Base-by-base conservation (phyloP, 2,329 filamentous ascomycete species). In the Ceratocystis albifundus region DNA sequence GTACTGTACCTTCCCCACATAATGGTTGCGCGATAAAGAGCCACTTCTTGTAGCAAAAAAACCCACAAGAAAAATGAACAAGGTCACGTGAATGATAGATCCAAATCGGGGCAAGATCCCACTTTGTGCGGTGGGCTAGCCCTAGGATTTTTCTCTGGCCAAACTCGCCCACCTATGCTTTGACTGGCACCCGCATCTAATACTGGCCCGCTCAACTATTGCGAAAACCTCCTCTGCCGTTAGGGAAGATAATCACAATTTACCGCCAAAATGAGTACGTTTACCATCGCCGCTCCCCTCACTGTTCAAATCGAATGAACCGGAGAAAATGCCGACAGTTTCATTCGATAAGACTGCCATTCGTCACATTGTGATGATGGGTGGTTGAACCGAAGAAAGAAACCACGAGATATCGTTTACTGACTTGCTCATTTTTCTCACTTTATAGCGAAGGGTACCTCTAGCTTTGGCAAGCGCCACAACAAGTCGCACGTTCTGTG, bases 401-500 rank as follows among this genome's bases (percentile, higher is more conserved):
- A 36, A 32, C 53, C 15, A 28, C 20, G 6, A 50, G 36, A 59
- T 28, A 59, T 30, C 50, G 53, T 66, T 68, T 69, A 69, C 73
- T 22, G 62, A 32, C 32, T 62, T 8, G 36, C 22, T 45, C 70
- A 71, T 75, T 66, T 45, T 65, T 41, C 7, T 59, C 22, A 44
- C 61, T n/a, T 41, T 65, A 73, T 72, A 82, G 80, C 80, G 73
- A 82, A 82, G 80, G 80, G 80, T 79, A 82, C 80, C 73, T 80
- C 79, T 74, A 81, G 79, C 75, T 81, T 81, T 74, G 79, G 79
- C 77, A 81, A 81, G 76, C 78, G 90, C 86, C 90, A 95, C 85
- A 96, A 93, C 87, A 96, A 96, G 88, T 90, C 91, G 84, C 92
- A 96, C 87, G 91, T 88, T 79, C 83, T 96, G 80, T 96, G 92